Percentiles rank a stretch among this genome's conserved stretches.
Evolutionary conservation across 495 filamentous ascomycete genomes (phyloP).

Genomic region (Xylaria castorea): DNA sequence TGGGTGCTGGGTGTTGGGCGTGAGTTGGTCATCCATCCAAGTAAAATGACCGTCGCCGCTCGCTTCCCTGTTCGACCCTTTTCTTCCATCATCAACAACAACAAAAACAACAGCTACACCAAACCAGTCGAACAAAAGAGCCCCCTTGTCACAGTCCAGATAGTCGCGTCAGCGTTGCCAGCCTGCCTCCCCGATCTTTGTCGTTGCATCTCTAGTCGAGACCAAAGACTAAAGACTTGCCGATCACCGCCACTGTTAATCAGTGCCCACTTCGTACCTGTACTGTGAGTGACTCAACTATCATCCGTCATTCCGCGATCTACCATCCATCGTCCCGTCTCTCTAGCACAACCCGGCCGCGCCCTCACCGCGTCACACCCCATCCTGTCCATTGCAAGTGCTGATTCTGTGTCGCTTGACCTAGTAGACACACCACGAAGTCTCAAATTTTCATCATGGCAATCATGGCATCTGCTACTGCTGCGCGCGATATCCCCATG

Average conservation of each 20-base stretch:
- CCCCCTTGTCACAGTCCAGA: slow-evolving; percentile 60
- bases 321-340: slow-evolving; percentile 20
- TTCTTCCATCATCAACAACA: slow-evolving; percentile 52
- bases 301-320: slow-evolving; percentile 23
- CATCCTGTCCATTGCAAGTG: slow-evolving; percentile 17
- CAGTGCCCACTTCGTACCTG: slow-evolving; percentile 44
- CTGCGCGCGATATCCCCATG: slow-evolving; percentile 76
- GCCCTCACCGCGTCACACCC: slow-evolving; percentile 19
- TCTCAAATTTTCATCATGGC: slow-evolving; percentile 60
- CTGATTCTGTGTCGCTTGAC: slow-evolving; percentile 40
- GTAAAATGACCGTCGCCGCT: slow-evolving; percentile 31
- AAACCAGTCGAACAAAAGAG: slow-evolving; percentile 51
- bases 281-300: slow-evolving; percentile 47
- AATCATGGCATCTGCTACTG: slow-evolving; percentile 62
- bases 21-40: slow-evolving; percentile 24
- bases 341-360: slow-evolving; percentile 9
- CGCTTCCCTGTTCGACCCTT: slow-evolving; percentile 38
- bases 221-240: slow-evolving; percentile 46
- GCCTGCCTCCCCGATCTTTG: slow-evolving; percentile 43
- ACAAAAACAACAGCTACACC: slow-evolving; percentile 45
- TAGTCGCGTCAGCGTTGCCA: slow-evolving; percentile 59
- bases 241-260: slow-evolving; percentile 45
- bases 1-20: slow-evolving; percentile 19
- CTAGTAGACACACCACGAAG: slow-evolving; percentile 56
- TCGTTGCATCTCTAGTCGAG: slow-evolving; percentile 41